Conservation (phyloP, 225 moss, liverwort and hornwort species). For the Marchantia polymorpha region DNA sequence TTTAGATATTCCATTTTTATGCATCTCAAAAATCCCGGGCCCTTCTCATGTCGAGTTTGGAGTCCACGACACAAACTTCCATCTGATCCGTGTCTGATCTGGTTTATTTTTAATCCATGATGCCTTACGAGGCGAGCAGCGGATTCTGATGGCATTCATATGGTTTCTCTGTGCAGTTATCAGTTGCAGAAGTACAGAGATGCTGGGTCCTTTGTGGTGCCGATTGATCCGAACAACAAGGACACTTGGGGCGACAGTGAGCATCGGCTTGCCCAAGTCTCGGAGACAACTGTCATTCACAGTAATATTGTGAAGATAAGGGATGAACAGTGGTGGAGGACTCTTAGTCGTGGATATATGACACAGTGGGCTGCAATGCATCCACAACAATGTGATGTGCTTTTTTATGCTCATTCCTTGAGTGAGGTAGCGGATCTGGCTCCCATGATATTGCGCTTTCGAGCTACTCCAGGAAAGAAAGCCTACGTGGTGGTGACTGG, state of each 20-base stretch:
- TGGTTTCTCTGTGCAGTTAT: conserved; percentile 52
- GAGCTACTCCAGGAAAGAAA: conserved; percentile 71
- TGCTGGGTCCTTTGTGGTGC: conserved; percentile 71
- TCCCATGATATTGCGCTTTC: conserved; percentile 73
- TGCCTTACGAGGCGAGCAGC: too few relatives aligned
- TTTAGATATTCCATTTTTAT: too few relatives aligned
- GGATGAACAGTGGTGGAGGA: conserved; percentile 94
- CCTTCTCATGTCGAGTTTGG: neutral
- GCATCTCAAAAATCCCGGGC: too few relatives aligned
- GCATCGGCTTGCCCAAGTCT: conserved; percentile 84
- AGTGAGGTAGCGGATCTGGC: conserved; percentile 63
- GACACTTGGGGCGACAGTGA: conserved; percentile 99
- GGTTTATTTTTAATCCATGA: neutral
- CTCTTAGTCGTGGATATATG: conserved; percentile 76
- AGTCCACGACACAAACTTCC: neutral
- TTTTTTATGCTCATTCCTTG: conserved; percentile 72
- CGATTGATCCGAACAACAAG: conserved; percentile 73
- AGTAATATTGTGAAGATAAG: conserved; percentile 75
- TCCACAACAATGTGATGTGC: conserved; percentile 76
- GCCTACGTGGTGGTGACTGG: conserved; percentile 84
- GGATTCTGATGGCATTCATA: neutral
- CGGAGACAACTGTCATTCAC: conserved; percentile 94
- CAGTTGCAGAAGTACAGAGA: conserved; percentile 84
- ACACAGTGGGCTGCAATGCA: conserved; percentile 98
- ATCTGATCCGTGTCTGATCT: neutral